Evolutionary conservation across 768 basidiomycete genomes (phyloP).

Genomic region (Mrakia blollopis): DNA sequence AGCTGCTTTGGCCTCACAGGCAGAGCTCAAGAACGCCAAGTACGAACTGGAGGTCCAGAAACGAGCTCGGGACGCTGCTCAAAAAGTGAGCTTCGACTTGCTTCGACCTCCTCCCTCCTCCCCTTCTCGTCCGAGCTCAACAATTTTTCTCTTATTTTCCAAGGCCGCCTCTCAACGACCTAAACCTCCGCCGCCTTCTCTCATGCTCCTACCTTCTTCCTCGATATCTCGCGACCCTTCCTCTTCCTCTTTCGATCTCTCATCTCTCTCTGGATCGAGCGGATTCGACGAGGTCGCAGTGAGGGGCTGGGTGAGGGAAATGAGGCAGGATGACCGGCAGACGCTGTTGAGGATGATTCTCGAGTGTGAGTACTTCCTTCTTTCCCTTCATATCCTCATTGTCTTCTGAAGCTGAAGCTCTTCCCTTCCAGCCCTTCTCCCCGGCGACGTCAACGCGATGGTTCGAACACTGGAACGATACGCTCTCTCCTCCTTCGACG

Average conservation of each 20-base stretch:
- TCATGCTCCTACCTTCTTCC: conserved; percentile 35
- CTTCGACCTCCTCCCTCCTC: conserved; percentile 5
- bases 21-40: conserved; percentile 52
- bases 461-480: conserved; percentile 82
- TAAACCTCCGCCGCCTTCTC: conserved; percentile 34
- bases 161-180: conserved; percentile 24
- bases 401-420: not conserved
- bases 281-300: conserved; percentile 31
- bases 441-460: conserved; percentile 78
- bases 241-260: conserved; percentile 34
- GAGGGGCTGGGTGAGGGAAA: conserved; percentile 14
- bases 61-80: not conserved
- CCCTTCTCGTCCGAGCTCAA: not conserved
- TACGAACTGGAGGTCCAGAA: conserved; percentile 8
- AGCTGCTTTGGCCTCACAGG: conserved; percentile 37
- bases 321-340: conserved; percentile 33
- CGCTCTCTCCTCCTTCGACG: conserved; percentile 71
- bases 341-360: conserved; percentile 32
- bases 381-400: no score
- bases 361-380: conserved; percentile 35
- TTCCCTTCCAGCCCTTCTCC: conserved; percentile 59
- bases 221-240: conserved; percentile 21
- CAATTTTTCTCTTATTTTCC: conserved; percentile 10
- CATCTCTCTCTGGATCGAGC: conserved; percentile 33
- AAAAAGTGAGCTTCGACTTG: not conserved